Conservation (phyloP, 2,329 filamentous ascomycete genomes). For the Aspergillus pseudoterreus region DNA sequence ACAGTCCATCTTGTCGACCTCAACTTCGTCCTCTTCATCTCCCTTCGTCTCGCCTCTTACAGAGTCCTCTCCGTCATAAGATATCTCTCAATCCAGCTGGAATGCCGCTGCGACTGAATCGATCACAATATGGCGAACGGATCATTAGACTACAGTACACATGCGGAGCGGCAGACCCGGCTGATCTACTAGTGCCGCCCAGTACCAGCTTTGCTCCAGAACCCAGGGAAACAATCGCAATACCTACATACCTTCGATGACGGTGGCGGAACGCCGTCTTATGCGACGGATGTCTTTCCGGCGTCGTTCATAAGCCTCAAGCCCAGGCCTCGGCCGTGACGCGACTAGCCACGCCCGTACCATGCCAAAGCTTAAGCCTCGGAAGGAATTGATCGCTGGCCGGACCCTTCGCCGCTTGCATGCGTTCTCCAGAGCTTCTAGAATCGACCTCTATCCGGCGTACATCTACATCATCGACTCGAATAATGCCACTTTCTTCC, state of each 20-base stretch:
- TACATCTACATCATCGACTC: background rate
- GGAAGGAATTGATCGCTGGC: background rate
- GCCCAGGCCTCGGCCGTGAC: background rate
- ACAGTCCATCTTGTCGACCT: background rate
- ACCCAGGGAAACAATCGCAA: background rate
- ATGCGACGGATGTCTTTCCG: background rate
- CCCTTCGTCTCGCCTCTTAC: background rate
- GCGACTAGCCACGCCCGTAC: background rate
- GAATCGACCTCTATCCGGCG: background rate
- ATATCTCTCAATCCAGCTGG: background rate
- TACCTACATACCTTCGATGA: background rate
- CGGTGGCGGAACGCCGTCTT: background rate
- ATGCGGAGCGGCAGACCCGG: background rate
- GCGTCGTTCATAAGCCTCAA: too few species aligned
- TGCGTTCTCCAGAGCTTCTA: too few species aligned
- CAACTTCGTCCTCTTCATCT: background rate
- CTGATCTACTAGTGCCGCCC: background rate
- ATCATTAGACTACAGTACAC: background rate
- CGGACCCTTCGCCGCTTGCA: background rate
- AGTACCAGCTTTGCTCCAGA: background rate
- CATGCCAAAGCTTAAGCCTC: constrained; percentile 5
- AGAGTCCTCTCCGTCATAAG: background rate
- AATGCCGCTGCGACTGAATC: background rate
- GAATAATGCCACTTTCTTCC: background rate
- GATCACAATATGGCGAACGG: background rate